phyloP scores from a whole-genome alignment of 164 flowering plant species.

The Vitis amurensis region DNA sequence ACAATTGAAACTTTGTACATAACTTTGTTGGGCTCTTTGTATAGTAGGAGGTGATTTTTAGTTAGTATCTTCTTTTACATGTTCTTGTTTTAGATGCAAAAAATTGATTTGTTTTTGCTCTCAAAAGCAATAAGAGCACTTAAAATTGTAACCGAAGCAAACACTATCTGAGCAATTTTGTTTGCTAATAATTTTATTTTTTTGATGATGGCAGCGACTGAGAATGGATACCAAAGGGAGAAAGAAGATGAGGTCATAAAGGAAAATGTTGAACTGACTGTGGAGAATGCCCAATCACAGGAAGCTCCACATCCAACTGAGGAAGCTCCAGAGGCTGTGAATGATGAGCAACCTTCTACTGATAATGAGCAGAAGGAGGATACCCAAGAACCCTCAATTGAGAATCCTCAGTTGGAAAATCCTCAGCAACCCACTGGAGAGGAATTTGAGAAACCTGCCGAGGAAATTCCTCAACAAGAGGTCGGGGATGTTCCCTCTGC shows the following conservation, averaged over 20 bases:
- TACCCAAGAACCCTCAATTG: constrained; percentile 9
- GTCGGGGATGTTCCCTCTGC: constrained; percentile 21
- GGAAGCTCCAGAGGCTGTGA: constrained; percentile 12
- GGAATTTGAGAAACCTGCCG: constrained; percentile 21
- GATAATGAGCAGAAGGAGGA: constrained; percentile 15
- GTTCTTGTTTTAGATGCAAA: too few relatives aligned
- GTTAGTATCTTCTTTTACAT: too few relatives aligned
- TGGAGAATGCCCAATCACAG: constrained; percentile 9
- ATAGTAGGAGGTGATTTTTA: too few relatives aligned
- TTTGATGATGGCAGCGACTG: constrained; percentile 30
- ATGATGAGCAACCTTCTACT: constrained; percentile 6
- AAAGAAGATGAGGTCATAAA: constrained; percentile 19
- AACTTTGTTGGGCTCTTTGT: too few relatives aligned
- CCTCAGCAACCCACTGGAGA: constrained; percentile 24
- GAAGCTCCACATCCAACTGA: constrained; percentile 11
- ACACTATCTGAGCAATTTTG: neutral
- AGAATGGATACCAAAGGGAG: constrained; percentile 43
- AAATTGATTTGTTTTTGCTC: too few relatives aligned
- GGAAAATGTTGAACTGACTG: constrained; percentile 18
- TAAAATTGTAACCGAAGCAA: too few relatives aligned
- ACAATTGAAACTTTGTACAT: too few relatives aligned
- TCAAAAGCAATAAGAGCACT: too few relatives aligned
- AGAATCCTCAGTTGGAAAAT: constrained; percentile 11
- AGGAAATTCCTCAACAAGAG: constrained; percentile 28
- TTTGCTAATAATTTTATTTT: neutral